Conservation (phyloP, 2,329 filamentous ascomycete species). For the Alternaria alternata region DNA sequence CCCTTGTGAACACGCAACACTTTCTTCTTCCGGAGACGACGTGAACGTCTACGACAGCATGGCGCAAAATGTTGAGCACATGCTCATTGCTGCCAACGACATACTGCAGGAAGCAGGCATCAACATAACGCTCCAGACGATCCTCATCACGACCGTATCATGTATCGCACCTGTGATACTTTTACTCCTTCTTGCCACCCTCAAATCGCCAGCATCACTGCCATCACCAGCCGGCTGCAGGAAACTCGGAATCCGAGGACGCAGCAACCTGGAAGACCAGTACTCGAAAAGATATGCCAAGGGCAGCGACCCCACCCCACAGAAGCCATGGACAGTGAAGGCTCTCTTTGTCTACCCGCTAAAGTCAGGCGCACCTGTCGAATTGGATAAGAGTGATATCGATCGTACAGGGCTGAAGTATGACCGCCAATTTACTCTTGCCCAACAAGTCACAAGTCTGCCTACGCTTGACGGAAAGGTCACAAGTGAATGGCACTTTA, state of each 20-base stretch:
- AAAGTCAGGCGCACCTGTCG: slow-evolving; percentile 81
- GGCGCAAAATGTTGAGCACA: slow-evolving; percentile 29
- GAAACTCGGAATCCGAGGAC: slow-evolving; percentile 58
- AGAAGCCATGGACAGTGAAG: slow-evolving; percentile 60
- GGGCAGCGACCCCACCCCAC: slow-evolving; percentile 35
- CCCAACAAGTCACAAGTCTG: slow-evolving; percentile 62
- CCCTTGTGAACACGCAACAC: slow-evolving; percentile 12
- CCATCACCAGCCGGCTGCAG: slow-evolving; percentile 58
- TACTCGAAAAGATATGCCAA: slow-evolving; percentile 60
- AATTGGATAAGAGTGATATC: slow-evolving; percentile 71
- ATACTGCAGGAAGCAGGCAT: slow-evolving; percentile 22
- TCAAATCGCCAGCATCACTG: slow-evolving; percentile 29
- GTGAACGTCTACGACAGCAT: slow-evolving; percentile 14
- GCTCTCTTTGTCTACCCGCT: slow-evolving; percentile 83
- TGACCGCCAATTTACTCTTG: slow-evolving; percentile 85
- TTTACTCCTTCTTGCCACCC: slow-evolving; percentile 34
- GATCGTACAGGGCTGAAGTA: slow-evolving; percentile 74
- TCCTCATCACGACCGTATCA: slow-evolving; percentile 24
- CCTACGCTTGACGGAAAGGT: slow-evolving; percentile 55
- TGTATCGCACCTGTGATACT: slow-evolving; percentile 30
- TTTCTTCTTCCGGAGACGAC: not conserved
- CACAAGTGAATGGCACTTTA: slow-evolving; percentile 68
- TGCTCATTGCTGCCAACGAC: slow-evolving; percentile 19
- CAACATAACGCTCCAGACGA: slow-evolving; percentile 23
- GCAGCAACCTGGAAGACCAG: slow-evolving; percentile 65